Percentiles rank a stretch among this genome's conserved stretches.
Conservation (phyloP, 2,329 filamentous ascomycete species). For the Venturia aucupariae region DNA sequence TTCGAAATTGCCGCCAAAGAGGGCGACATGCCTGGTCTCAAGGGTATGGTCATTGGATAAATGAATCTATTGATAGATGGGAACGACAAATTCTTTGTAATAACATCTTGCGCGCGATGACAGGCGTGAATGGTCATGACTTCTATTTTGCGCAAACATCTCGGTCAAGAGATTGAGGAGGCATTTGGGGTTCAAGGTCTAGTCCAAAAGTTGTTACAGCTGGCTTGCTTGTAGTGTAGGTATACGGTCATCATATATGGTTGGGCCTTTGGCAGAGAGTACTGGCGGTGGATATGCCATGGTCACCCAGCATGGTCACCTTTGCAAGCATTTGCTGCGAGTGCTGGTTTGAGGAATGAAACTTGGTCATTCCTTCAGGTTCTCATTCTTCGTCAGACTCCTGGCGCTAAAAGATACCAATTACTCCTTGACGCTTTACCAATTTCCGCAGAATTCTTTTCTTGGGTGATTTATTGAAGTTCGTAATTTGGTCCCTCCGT, state of each 20-base stretch:
- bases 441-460: background rate
- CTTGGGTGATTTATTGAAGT: background rate
- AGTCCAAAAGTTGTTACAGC: background rate
- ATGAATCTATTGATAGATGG: background rate
- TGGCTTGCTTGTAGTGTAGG: conserved; percentile 2
- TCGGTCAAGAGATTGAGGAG: background rate
- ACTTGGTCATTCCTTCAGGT: background rate
- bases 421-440: background rate
- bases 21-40: conserved; percentile 77
- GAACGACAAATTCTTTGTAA: background rate
- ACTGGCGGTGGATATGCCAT: background rate
- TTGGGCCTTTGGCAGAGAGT: background rate
- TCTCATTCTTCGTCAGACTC: background rate
- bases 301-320: background rate
- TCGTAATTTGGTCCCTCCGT: no score
- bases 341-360: background rate
- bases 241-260: background rate
- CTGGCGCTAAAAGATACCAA: background rate
- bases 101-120: background rate
- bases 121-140: background rate
- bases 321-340: background rate
- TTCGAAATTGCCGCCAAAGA: conserved; percentile 99
- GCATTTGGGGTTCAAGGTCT: background rate
- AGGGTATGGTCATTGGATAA: conserved; percentile 53
- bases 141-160: background rate